phyloP scores from a whole-genome alignment of 768 basidiomycete species.

The Dendrothele bispora region DNA sequence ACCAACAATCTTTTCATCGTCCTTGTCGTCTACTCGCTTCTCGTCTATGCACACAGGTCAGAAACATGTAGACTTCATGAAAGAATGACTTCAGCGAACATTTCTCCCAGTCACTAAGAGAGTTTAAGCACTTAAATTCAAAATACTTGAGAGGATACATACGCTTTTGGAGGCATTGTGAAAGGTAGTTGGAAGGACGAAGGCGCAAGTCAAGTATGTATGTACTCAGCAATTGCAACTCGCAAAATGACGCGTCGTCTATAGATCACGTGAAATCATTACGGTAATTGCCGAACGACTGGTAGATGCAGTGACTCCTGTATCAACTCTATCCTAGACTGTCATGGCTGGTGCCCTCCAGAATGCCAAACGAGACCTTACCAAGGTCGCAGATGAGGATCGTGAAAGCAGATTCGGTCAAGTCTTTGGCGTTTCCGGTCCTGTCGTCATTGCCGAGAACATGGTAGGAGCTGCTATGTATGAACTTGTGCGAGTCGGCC shows the following conservation, averaged over 20 bases:
- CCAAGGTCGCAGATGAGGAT: constrained; percentile 90
- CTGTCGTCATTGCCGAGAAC: constrained; percentile 96
- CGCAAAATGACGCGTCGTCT: neutral
- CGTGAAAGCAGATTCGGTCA: constrained; percentile 83
- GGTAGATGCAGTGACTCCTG: neutral
- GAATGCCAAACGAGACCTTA: constrained; percentile 85
- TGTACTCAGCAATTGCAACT: neutral
- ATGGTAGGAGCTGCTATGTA: constrained; percentile 97
- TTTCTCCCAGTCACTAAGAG: constrained; percentile 93
- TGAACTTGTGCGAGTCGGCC: constrained; percentile 96
- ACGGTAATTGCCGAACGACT: neutral
- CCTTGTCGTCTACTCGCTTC: constrained; percentile 84
- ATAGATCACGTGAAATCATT: neutral
- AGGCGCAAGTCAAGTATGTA: neutral
- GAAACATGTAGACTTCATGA: constrained; percentile 1
- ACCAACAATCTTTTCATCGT: constrained; percentile 93
- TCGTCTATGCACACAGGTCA: constrained; percentile 53
- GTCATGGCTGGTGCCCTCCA: constrained; percentile 92
- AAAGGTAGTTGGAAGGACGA: constrained; percentile 20
- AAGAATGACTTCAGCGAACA: constrained; percentile 49
- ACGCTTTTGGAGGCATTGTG: constrained; percentile 94
- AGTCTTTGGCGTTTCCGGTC: constrained; percentile 95
- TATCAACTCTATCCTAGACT: constrained; percentile 17
- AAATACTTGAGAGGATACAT: constrained; percentile 34
- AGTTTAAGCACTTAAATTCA: constrained; percentile 14